Conservation (phyloP, 306 rosid species). For the Rosa multiflora region DNA sequence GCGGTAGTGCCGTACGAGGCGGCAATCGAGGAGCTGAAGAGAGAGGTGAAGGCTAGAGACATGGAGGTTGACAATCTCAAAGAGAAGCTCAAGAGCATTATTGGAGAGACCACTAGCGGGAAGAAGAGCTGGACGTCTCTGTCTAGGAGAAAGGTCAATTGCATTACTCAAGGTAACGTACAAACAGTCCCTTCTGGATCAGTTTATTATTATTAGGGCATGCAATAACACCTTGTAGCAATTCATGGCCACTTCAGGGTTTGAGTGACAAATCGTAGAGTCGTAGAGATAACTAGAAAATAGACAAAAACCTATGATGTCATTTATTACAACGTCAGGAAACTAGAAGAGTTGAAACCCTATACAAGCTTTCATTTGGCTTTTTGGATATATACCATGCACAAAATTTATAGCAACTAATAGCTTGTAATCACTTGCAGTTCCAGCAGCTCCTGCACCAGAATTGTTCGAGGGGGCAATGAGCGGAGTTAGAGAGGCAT, state of each 20-base stretch:
- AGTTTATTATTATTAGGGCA: no score
- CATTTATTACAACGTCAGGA: not conserved
- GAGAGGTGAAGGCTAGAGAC: slow-evolving; percentile 73
- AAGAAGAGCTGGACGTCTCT: slow-evolving; percentile 56
- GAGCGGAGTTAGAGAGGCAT: slow-evolving; percentile 69
- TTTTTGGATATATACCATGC: not conserved
- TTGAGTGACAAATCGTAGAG: not conserved
- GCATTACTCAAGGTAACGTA: slow-evolving; percentile 57
- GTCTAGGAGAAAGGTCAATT: slow-evolving; percentile 59
- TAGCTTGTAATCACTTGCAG: slow-evolving; percentile 30
- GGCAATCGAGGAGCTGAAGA: slow-evolving; percentile 83
- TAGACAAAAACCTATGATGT: not conserved
- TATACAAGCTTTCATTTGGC: not conserved
- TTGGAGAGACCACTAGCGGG: slow-evolving; percentile 31
- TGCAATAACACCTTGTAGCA: no score
- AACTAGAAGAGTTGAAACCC: not conserved
- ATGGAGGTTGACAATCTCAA: slow-evolving; percentile 70
- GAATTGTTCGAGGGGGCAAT: slow-evolving; percentile 65
- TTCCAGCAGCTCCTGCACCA: slow-evolving; percentile 53
- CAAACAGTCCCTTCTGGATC: no score
- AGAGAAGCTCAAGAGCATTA: slow-evolving; percentile 69
- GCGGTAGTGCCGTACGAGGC: slow-evolving; percentile 95
- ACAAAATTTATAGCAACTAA: not conserved
- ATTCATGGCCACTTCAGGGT: no score
- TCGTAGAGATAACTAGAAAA: no score